Evolutionary conservation across 768 basidiomycete genomes (phyloP).

Genomic region (Tulasnella sp.): DNA sequence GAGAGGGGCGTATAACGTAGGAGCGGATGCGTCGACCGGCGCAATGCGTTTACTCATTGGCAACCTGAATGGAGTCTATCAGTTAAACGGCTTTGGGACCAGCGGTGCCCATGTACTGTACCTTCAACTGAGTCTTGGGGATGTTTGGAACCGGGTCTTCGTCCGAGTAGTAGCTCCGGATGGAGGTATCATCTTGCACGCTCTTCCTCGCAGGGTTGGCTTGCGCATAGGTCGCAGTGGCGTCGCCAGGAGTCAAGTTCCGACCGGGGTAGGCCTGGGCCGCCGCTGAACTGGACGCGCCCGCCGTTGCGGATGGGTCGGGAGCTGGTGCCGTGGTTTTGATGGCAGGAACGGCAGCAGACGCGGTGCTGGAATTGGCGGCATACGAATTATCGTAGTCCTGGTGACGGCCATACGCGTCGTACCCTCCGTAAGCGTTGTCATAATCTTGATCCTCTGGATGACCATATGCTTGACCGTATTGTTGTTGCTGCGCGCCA

Average conservation of each 20-base stretch:
- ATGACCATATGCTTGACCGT: slow-evolving; percentile 6
- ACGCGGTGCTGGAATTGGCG: not conserved
- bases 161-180: slow-evolving; percentile 24
- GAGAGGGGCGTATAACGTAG: not conserved
- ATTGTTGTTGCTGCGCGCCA: slow-evolving; percentile 4
- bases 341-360: not conserved
- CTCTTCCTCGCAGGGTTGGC: slow-evolving; percentile 15
- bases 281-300: not conserved
- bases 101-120: not conserved
- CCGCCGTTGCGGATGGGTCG: not conserved
- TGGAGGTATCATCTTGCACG: slow-evolving; percentile 21
- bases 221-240: not conserved
- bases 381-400: not conserved
- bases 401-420: slow-evolving; percentile 7
- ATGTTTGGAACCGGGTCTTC: slow-evolving; percentile 3
- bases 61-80: not conserved
- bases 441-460: slow-evolving; percentile 14
- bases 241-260: slow-evolving; percentile 21
- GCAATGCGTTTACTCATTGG: not conserved
- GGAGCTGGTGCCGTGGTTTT: not conserved
- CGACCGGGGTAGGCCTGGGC: not conserved
- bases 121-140: not conserved
- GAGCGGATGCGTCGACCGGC: not conserved
- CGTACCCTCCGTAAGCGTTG: slow-evolving; percentile 19
- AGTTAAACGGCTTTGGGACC: not conserved